A percentile compares a stretch with the other conserved stretches of the same genome.
These are phyloP conservation scores for Suillus decipiens DNA, from an alignment of 768 basidiomycete genomes.

Conservation along the genomic window DNA sequence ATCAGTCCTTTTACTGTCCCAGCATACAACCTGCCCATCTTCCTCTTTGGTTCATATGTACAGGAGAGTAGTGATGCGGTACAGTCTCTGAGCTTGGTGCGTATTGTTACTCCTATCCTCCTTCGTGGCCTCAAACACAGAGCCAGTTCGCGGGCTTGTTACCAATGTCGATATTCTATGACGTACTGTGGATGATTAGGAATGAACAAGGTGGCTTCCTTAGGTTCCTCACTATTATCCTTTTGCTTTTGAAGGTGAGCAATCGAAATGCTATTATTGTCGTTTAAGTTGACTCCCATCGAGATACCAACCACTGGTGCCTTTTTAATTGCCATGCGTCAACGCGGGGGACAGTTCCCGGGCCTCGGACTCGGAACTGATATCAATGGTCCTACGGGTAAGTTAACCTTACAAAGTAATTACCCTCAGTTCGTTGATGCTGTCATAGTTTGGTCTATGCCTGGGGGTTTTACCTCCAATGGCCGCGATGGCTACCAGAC, in stretches of 20 bases:
- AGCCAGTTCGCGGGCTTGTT: slow-evolving; percentile 66
- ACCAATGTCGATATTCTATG: slow-evolving; percentile 61
- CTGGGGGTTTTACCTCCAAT: slow-evolving; percentile 63
- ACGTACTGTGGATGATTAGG: slow-evolving; percentile 68
- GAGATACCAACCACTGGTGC: slow-evolving; percentile 64
- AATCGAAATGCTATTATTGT: not conserved
- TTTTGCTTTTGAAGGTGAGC: slow-evolving; percentile 59
- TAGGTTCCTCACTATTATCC: slow-evolving; percentile 52
- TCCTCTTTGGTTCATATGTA: slow-evolving; percentile 74
- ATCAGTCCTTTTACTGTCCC: slow-evolving; percentile 58
- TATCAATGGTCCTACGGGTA: slow-evolving; percentile 58
- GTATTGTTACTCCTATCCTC: slow-evolving; percentile 17
- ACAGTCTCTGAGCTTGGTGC: slow-evolving; percentile 65
- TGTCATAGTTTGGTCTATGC: slow-evolving; percentile 74
- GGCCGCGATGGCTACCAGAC: slow-evolving; percentile 61
- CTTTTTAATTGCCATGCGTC: slow-evolving; percentile 52
- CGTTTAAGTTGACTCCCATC: slow-evolving; percentile 3
- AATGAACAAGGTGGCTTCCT: slow-evolving; percentile 58
- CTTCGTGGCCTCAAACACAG: not conserved
- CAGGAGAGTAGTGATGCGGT: slow-evolving; percentile 68
- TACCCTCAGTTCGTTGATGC: not conserved
- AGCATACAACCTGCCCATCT: slow-evolving; percentile 79
- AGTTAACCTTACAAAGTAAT: slow-evolving; percentile 9
- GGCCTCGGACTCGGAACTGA: slow-evolving; percentile 53
- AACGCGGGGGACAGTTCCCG: slow-evolving; percentile 57